Conservation (phyloP, 129 eudicot species). For the Apium graveolens region DNA sequence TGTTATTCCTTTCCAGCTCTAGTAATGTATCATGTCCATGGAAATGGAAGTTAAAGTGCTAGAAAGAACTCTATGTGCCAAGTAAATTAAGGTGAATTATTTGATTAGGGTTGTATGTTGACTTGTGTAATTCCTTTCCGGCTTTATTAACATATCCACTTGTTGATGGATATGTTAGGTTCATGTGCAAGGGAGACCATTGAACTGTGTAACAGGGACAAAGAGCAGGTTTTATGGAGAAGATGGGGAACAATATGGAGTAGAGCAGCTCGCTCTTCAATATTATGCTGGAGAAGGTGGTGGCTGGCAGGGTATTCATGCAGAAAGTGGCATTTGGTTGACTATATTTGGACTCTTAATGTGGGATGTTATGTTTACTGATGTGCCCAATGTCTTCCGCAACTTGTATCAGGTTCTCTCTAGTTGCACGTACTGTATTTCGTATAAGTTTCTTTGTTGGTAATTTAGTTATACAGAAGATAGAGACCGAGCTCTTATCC, state of each 20-base stretch:
- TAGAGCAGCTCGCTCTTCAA: slow-evolving; percentile 82
- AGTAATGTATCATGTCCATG: neutral
- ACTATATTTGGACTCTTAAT: slow-evolving; percentile 79
- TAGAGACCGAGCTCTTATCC: neutral
- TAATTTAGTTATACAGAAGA: neutral
- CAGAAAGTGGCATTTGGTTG: slow-evolving; percentile 92
- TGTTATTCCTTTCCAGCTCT: neutral
- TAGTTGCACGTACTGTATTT: neutral
- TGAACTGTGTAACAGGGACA: slow-evolving; percentile 54
- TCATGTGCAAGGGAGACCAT: slow-evolving; percentile 77
- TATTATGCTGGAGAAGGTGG: slow-evolving; percentile 97
- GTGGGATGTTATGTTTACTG: slow-evolving; percentile 91
- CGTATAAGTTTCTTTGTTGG: neutral
- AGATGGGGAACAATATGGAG: slow-evolving; percentile 96
- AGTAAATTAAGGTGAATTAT: neutral
- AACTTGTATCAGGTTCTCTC: slow-evolving; percentile 69
- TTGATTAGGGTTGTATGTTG: slow-evolving; percentile 1
- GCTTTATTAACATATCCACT: neutral
- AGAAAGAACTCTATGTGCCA: neutral
- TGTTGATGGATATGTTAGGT: slow-evolving; percentile 32
- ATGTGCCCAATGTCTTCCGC: slow-evolving; percentile 70
- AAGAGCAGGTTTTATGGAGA: slow-evolving; percentile 86
- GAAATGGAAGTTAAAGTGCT: neutral
- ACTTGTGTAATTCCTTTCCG: slow-evolving; percentile 6
- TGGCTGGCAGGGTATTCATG: slow-evolving; percentile 84